phyloP scores from a whole-genome alignment of 805 yeast genomes.

The Metschnikowia matae region DNA sequence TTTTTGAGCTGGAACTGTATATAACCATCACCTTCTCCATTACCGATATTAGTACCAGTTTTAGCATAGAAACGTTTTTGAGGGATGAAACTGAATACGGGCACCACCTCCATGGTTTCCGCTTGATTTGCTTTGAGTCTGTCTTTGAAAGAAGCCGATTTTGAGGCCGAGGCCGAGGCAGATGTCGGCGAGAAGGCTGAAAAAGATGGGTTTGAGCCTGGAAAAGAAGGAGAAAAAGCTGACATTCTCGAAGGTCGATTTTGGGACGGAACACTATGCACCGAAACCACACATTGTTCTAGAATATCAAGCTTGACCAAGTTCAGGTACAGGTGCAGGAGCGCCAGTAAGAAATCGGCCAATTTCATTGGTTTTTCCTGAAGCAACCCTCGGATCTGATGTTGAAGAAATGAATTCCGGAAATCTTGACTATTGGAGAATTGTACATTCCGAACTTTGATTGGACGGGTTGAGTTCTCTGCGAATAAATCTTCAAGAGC shows the following conservation, averaged over 20 bases:
- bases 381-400: slow-evolving; percentile 47
- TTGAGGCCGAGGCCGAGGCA: too few species aligned
- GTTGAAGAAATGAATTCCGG: slow-evolving; percentile 41
- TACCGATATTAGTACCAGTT: slow-evolving; percentile 94
- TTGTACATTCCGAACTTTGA: slow-evolving; percentile 42
- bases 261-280: slow-evolving; percentile 19
- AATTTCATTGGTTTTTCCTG: slow-evolving; percentile 35
- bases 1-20: slow-evolving; percentile 62
- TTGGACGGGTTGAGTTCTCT: slow-evolving; percentile 36
- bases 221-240: too few species aligned
- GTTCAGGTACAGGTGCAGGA: slow-evolving; percentile 44
- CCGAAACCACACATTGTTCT: slow-evolving; percentile 36
- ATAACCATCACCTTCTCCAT: slow-evolving; percentile 96
- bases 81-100: slow-evolving; percentile 44
- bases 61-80: slow-evolving; percentile 72
- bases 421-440: slow-evolving; percentile 46
- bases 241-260: neutral
- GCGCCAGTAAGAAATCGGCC: slow-evolving; percentile 31
- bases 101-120: slow-evolving; percentile 24
- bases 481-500: slow-evolving; percentile 32
- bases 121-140: neutral
- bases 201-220: too few species aligned
- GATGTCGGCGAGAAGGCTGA: too few species aligned
- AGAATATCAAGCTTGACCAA: slow-evolving; percentile 42
- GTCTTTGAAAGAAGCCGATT: neutral